Base-by-base conservation (phyloP, 805 yeast species). In the Cyberlindnera xishuangbannaensis region DNA sequence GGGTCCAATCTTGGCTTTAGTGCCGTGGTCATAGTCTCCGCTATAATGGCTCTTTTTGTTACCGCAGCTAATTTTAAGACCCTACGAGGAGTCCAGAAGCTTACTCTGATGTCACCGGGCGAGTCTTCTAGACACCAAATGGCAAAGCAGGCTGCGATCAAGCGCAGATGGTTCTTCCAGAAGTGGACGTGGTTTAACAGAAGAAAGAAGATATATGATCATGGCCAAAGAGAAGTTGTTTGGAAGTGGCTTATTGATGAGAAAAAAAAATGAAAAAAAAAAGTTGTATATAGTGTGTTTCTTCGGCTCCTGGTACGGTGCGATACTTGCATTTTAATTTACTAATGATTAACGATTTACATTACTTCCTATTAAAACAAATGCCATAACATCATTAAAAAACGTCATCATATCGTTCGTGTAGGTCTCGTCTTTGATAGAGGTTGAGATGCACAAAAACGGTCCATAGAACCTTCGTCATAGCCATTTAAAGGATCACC, bases 1-100 rank as follows among this genome's bases (percentile, higher is more conserved):
- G 84, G 80, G 5, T 73, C 83, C 1, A 49, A 62, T 22, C 50
- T 59, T 25, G 92, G 92, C 0, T 83, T 83, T 56, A 75, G 69
- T 0, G 61, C 66, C 2, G 78, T 82, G 5, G 65, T 80, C 2
- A 53, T 55, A 0, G 35, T 73, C 5, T 77, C 86, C 9, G 44
- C 74, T 3, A 11, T 74, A 0, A 67, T 71, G 39, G 92, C 83
- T 0, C 38, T 68, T 6, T 28, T 67, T 2, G 68, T 83, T 28
- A 76, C 85, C 0, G 47, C 68, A 20, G 56, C 68, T 27, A 78
- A 78, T 46, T 74, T 79, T 56, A 63, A 65, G 28, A 73, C 73
- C 12, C 56, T 83, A 26, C 65, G 70, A 33, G 61, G 71, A 13
- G 85, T 83, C 0, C 86, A 82, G 37, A 74, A 69, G 39, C 56